A percentile compares a stretch with the other conserved stretches of the same genome.
phyloP scores from a whole-genome alignment of 2,329 filamentous ascomycete species.

The Paraphoma sp. region DNA sequence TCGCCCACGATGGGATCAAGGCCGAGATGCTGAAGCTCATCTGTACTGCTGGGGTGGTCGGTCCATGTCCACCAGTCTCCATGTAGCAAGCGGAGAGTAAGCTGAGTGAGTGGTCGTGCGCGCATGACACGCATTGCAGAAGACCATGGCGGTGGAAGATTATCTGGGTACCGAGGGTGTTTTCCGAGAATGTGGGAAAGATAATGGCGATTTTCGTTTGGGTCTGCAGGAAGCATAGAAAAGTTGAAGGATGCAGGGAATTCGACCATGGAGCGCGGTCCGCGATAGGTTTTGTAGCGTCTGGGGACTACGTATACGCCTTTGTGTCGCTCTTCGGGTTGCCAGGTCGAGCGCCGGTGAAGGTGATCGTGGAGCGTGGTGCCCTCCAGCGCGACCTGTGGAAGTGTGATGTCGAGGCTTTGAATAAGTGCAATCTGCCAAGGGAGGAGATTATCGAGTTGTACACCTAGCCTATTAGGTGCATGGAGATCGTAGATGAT shows the following conservation, averaged over 20 bases:
- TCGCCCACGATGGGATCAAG: constrained; percentile 29
- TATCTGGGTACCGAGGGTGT: background rate
- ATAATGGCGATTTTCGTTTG: background rate
- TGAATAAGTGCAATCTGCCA: constrained; percentile 26
- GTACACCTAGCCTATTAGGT: background rate
- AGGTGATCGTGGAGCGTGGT: constrained; percentile 4
- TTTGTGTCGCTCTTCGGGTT: constrained; percentile 5
- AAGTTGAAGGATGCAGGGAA: constrained; percentile 8
- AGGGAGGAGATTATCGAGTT: background rate
- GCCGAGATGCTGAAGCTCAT: constrained; percentile 11
- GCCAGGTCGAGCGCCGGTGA: constrained; percentile 2
- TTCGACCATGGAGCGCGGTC: background rate
- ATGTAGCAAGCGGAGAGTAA: constrained; percentile 22
- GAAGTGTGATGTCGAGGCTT: constrained; percentile 21
- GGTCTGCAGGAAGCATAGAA: constrained; percentile 3
- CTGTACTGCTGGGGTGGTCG: background rate
- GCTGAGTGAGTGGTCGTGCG: constrained; percentile 17
- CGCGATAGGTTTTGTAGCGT: constrained; percentile 1
- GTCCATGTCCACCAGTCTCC: constrained; percentile 28
- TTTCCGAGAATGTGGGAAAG: constrained; percentile 1
- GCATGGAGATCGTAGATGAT: background rate
- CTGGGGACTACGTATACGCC: constrained; percentile 15
- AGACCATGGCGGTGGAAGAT: constrained; percentile 2
- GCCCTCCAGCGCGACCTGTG: constrained; percentile 15
- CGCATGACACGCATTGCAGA: constrained; percentile 10